These are phyloP conservation scores for Phialemoniopsis sp. DNA, from an alignment of 2,329 filamentous ascomycete genomes.

Conservation along the genomic window DNA sequence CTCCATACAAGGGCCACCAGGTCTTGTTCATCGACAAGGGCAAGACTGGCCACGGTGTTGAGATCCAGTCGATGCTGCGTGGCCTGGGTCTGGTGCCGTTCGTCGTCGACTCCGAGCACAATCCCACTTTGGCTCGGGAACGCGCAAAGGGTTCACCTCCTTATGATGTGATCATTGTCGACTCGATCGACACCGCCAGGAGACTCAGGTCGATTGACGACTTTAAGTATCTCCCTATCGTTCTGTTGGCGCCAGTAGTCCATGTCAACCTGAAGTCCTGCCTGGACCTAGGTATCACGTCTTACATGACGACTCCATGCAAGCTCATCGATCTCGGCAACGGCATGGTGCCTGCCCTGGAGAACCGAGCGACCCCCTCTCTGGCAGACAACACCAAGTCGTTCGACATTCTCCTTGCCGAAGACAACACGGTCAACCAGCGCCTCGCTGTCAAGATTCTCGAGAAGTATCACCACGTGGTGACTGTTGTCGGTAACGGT, in stretches of 20 bases:
- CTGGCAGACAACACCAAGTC: conserved; percentile 92
- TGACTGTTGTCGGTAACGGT: conserved; percentile 92
- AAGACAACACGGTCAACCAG: conserved; percentile 98
- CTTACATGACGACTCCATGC: conserved; percentile 97
- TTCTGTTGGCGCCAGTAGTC: conserved; percentile 83
- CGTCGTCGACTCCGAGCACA: conserved; percentile 77
- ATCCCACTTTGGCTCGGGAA: conserved; percentile 49
- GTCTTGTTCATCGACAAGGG: conserved; percentile 95
- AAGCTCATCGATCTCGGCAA: conserved; percentile 91
- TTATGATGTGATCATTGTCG: conserved; percentile 94
- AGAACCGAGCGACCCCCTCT: conserved; percentile 86
- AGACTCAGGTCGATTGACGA: conserved; percentile 82
- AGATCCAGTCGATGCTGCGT: conserved; percentile 74
- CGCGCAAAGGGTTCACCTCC: conserved; percentile 56
- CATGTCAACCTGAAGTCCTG: conserved; percentile 92
- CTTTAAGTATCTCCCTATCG: conserved; percentile 97
- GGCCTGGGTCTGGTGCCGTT: conserved; percentile 76
- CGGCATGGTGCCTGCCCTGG: conserved; percentile 90
- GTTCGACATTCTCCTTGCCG: conserved; percentile 90
- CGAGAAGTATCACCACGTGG: conserved; percentile 91
- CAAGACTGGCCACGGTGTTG: conserved; percentile 69
- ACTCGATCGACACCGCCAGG: conserved; percentile 87
- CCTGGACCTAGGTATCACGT: conserved; percentile 93
- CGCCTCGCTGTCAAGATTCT: conserved; percentile 93
- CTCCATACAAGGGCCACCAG: conserved; percentile 87